Percentiles rank a stretch among this genome's conserved stretches.
phyloP scores from a whole-genome alignment of 768 basidiomycete species.

The Suillus weaverae region DNA sequence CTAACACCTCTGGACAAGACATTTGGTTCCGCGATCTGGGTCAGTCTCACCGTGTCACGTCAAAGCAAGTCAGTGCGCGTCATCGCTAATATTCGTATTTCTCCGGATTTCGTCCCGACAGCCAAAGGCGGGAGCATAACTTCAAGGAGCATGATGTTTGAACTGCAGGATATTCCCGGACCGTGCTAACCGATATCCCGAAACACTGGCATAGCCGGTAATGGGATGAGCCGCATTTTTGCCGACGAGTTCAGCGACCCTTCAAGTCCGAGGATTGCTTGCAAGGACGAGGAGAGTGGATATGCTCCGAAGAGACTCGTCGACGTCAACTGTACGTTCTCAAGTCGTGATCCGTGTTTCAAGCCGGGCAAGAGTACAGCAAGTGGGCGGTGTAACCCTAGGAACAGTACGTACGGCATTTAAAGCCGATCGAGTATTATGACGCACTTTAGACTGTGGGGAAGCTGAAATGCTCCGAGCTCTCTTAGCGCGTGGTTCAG shows the following conservation, averaged over 20 bases:
- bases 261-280: neutral
- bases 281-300: neutral
- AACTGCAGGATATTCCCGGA: neutral
- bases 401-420: neutral
- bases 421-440: neutral
- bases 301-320: neutral
- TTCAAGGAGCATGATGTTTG: neutral
- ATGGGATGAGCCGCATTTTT: neutral
- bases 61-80: neutral
- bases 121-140: neutral
- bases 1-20: neutral
- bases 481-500: neutral
- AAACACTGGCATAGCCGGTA: neutral
- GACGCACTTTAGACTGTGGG: constrained; percentile 3
- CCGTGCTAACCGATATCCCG: neutral
- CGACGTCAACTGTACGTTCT: neutral
- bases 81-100: neutral
- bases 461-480: neutral
- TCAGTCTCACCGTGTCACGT: neutral
- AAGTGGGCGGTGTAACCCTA: neutral
- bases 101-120: constrained; percentile 1
- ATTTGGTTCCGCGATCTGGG: neutral
- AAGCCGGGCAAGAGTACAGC: neutral
- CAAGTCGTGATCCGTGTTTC: neutral
- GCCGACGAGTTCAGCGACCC: neutral